Evolutionary conservation across 805 yeast species (phyloP).

Genomic region (Candida dajiaensis): DNA sequence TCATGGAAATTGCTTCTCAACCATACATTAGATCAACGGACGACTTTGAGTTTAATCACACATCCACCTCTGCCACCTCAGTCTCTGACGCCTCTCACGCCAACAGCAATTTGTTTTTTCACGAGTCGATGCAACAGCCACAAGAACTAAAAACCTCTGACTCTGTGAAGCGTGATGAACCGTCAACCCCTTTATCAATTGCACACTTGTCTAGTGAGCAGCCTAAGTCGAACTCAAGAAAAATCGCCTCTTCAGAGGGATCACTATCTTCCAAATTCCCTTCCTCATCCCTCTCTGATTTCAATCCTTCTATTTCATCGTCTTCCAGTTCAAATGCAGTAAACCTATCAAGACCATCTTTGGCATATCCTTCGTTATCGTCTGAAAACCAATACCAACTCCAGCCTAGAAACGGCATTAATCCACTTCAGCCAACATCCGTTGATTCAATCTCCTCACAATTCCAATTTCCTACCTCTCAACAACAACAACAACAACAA

Average conservation of each 20-base stretch:
- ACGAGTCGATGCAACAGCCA: neutral
- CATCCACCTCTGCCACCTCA: neutral
- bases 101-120: neutral
- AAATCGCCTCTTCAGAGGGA: neutral
- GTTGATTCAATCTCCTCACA: neutral
- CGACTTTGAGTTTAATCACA: neutral
- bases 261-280: neutral
- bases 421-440: neutral
- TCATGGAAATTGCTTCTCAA: neutral
- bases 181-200: neutral
- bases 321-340: neutral
- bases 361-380: neutral
- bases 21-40: neutral
- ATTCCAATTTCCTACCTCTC: neutral
- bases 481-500: neutral
- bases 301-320: neutral
- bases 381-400: neutral
- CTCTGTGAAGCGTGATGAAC: neutral
- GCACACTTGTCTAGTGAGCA: neutral
- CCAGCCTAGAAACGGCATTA: neutral
- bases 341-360: neutral
- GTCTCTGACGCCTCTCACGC: neutral
- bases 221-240: neutral
- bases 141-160: neutral
- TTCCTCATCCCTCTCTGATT: neutral